Evolutionary conservation across 139 green algal genomes (phyloP).

Genomic region (Klebsormidium nitens): DNA sequence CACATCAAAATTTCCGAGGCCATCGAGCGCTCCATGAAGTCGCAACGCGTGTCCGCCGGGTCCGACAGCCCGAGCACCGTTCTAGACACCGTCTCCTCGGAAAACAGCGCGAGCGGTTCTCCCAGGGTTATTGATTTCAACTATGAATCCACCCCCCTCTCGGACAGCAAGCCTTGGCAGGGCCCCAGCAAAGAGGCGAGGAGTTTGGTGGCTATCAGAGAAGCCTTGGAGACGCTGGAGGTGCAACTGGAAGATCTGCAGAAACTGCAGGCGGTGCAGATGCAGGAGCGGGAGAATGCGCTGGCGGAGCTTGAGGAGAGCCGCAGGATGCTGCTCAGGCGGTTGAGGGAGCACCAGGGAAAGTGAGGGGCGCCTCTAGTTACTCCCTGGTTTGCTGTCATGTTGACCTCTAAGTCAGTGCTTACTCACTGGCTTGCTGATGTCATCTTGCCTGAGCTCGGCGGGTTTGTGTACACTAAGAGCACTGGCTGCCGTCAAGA

Average conservation of each 20-base stretch:
- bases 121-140: too few species aligned
- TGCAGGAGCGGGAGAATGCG: background rate
- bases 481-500: too few species aligned
- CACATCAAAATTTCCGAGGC: background rate
- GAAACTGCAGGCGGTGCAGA: background rate
- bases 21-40: background rate
- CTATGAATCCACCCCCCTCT: background rate
- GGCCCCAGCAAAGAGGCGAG: background rate
- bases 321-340: background rate
- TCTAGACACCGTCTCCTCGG: background rate
- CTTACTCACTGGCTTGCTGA: too few species aligned
- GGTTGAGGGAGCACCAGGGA: background rate
- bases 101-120: background rate
- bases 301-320: slow-evolving; percentile 2
- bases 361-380: too few species aligned
- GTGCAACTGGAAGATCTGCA: background rate
- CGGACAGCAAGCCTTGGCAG: background rate
- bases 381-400: too few species aligned
- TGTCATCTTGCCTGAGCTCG: too few species aligned
- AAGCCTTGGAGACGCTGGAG: background rate
- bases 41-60: background rate
- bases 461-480: too few species aligned
- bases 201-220: background rate
- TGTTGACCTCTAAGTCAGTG: too few species aligned
- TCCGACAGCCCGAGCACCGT: background rate